Conservation (phyloP, 495 filamentous ascomycete species). For the Trichocladium uniseriatum region DNA sequence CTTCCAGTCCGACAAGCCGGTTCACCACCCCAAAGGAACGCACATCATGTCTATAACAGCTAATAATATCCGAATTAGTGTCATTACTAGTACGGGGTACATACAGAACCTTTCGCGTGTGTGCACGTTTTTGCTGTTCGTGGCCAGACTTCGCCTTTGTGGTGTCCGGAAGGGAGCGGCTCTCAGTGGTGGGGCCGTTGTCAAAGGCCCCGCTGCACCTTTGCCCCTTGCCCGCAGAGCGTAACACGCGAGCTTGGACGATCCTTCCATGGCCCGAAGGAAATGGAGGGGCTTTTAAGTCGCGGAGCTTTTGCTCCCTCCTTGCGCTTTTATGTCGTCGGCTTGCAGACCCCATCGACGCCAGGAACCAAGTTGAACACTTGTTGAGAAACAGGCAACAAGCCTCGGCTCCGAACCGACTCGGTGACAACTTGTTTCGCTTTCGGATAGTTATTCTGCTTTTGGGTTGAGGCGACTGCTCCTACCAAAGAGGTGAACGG, state of each 20-base stretch:
- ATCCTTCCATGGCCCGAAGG: constrained; percentile 1
- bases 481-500: too few relatives aligned
- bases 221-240: constrained; percentile 4
- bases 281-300: neutral
- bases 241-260: neutral
- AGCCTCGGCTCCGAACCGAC: neutral
- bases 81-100: too few relatives aligned
- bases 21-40: too few relatives aligned
- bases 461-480: too few relatives aligned
- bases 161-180: neutral
- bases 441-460: neutral
- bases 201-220: neutral
- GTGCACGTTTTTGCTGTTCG: neutral
- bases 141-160: neutral
- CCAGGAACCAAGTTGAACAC: too few relatives aligned
- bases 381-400: neutral
- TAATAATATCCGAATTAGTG: too few relatives aligned
- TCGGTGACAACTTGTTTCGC: neutral
- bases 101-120: too few relatives aligned
- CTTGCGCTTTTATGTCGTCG: too few relatives aligned
- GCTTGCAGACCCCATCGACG: too few relatives aligned
- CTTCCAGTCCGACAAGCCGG: neutral
- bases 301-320: too few relatives aligned
- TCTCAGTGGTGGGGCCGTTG: neutral
- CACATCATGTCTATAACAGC: too few relatives aligned